Percentiles rank a stretch among this genome's conserved stretches.
phyloP scores from a whole-genome alignment of 2,329 filamentous ascomycete species.

The Blumeria hordei region DNA sequence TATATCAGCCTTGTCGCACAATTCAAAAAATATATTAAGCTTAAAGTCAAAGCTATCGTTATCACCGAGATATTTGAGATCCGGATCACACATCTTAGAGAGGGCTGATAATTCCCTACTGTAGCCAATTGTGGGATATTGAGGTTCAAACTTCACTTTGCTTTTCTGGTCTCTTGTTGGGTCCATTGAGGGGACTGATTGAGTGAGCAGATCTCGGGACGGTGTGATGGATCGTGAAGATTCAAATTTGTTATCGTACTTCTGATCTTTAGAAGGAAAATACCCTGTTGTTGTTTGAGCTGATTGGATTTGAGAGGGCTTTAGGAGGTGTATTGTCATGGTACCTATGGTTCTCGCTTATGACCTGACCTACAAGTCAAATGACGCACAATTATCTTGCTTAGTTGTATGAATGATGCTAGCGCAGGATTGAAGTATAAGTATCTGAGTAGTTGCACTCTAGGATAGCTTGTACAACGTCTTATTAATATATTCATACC shows the following conservation, averaged over 20 bases:
- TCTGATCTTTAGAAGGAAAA: not conserved
- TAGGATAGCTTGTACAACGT: too few relatives aligned
- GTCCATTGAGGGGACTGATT: not conserved
- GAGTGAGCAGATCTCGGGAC: not conserved
- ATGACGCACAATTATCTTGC: too few relatives aligned
- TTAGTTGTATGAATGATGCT: too few relatives aligned
- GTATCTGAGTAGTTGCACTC: too few relatives aligned
- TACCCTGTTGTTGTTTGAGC: not conserved
- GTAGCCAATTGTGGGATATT: not conserved
- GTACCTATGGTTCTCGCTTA: too few relatives aligned
- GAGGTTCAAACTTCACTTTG: too few relatives aligned
- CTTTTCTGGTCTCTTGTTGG: not conserved
- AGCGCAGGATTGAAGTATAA: too few relatives aligned
- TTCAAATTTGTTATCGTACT: too few relatives aligned
- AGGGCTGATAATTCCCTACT: not conserved
- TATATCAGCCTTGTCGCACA: not conserved
- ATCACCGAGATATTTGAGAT: not conserved
- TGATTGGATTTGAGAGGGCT: not conserved
- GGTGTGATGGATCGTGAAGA: not conserved
- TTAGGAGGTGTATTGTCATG: not conserved
- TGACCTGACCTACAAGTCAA: too few relatives aligned
- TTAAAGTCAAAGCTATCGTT: constrained; percentile 1
- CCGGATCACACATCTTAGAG: not conserved
- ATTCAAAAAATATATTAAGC: not conserved
- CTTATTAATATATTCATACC: too few relatives aligned